Percentiles rank a stretch among this genome's conserved stretches.
These are phyloP conservation scores for Ophiostoma ips DNA, from an alignment of 2,329 filamentous ascomycete species.

Conservation along the genomic window DNA sequence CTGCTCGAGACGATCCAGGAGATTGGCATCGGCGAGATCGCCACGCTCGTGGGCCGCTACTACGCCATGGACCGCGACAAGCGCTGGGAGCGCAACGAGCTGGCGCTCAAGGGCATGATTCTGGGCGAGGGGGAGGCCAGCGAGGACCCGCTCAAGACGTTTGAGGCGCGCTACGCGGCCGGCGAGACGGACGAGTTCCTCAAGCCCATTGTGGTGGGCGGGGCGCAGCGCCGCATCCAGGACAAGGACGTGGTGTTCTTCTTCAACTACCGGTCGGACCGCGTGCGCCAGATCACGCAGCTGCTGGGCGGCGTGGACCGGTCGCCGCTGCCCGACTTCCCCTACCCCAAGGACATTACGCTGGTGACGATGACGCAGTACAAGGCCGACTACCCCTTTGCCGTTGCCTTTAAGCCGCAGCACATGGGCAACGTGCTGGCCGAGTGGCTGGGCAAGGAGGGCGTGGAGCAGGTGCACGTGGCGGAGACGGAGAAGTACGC, in stretches of 20 bases:
- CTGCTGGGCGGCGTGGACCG: conserved; percentile 85
- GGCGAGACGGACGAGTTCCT: conserved; percentile 94
- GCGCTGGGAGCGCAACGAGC: conserved; percentile 90
- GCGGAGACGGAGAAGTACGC: conserved; percentile 99
- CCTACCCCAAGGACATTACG: conserved; percentile 71
- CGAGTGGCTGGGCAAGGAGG: conserved; percentile 86
- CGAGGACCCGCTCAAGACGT: conserved; percentile 69
- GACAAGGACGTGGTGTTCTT: conserved; percentile 94
- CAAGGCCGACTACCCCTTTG: conserved; percentile 88
- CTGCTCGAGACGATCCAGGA: conserved; percentile 70
- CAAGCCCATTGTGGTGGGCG: conserved; percentile 90
- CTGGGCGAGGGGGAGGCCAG: conserved; percentile 76
- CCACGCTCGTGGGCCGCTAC: conserved; percentile 89
- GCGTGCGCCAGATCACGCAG: conserved; percentile 91
- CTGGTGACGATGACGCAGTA: conserved; percentile 98
- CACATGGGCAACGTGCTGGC: conserved; percentile 97
- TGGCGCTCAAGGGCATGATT: conserved; percentile 77
- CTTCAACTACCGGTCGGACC: conserved; percentile 99
- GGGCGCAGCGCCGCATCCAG: conserved; percentile 72
- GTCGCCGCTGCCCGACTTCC: conserved; percentile 79
- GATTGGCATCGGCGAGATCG: conserved; percentile 73
- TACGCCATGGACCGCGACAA: conserved; percentile 99
- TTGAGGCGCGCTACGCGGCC: conserved; percentile 77
- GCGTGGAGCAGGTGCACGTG: conserved; percentile 83
- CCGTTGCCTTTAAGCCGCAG: conserved; percentile 85